These are phyloP conservation scores for Capronia epimyces DNA, from an alignment of 2,329 filamentous ascomycete genomes.

Conservation along the genomic window DNA sequence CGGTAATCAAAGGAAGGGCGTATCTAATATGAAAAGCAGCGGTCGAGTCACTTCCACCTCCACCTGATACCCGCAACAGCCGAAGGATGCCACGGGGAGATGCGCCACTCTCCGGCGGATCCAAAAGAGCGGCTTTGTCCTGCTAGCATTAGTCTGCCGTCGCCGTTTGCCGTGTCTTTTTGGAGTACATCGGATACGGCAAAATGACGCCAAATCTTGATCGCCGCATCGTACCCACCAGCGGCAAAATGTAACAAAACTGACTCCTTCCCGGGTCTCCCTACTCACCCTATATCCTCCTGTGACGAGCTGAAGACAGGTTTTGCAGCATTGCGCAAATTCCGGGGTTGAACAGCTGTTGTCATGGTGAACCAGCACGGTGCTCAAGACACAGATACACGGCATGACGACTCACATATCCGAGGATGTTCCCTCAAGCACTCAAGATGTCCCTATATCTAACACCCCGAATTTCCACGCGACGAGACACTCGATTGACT, in stretches of 20 bases:
- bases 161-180: too few species aligned
- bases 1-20: too few species aligned
- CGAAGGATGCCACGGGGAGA: slow-evolving; percentile 9
- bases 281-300: background rate
- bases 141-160: background rate
- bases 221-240: too few species aligned
- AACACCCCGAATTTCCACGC: slow-evolving; percentile 1
- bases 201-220: too few species aligned
- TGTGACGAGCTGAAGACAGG: background rate
- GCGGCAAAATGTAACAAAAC: too few species aligned
- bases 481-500: background rate
- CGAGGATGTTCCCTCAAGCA: background rate
- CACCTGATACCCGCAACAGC: slow-evolving; percentile 5
- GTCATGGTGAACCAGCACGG: slow-evolving; percentile 9
- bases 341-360: background rate
- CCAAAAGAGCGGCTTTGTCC: background rate
- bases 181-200: too few species aligned
- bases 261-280: too few species aligned
- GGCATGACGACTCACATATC: slow-evolving; percentile 3
- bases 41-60: too few species aligned
- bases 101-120: background rate
- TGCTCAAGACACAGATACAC: slow-evolving; percentile 1
- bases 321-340: background rate
- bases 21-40: too few species aligned
- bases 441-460: slow-evolving; percentile 11